Percentiles rank a stretch among this genome's conserved stretches.
Evolutionary conservation across 768 basidiomycete species (phyloP).

Genomic region (Leccinum olivaceopallidum): DNA sequence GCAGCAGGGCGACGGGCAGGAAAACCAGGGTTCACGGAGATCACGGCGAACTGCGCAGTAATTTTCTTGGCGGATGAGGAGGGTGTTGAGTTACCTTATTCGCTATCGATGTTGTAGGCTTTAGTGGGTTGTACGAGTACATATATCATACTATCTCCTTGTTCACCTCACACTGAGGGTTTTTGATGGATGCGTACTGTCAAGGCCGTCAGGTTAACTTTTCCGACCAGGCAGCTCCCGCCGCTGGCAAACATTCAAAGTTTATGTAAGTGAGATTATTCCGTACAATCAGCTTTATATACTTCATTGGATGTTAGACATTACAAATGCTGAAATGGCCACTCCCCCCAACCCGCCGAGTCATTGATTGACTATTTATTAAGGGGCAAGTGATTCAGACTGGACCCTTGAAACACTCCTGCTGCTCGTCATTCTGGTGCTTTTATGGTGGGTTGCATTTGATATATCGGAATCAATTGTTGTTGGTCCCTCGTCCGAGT

Average conservation of each 20-base stretch:
- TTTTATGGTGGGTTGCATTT: not conserved
- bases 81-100: conserved; percentile 4
- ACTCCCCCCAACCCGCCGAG: not conserved
- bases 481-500: not conserved
- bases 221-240: not conserved
- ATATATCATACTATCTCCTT: not conserved
- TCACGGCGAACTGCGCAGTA: conserved; percentile 18
- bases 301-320: not conserved
- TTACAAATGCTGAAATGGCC: not conserved
- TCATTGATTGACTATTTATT: not conserved
- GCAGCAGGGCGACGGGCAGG: conserved; percentile 15
- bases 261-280: not conserved
- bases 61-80: not conserved
- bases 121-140: conserved; percentile 10
- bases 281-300: not conserved
- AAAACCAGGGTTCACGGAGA: conserved; percentile 18
- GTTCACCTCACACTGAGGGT: not conserved
- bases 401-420: not conserved
- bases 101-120: conserved; percentile 12
- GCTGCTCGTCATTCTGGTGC: not conserved
- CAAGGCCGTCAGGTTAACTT: not conserved
- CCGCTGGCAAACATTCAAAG: not conserved
- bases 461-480: not conserved
- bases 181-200: not conserved
- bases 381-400: not conserved